phyloP scores from a whole-genome alignment of 2,329 filamentous ascomycete species.

The Paecilomyces niveus region DNA sequence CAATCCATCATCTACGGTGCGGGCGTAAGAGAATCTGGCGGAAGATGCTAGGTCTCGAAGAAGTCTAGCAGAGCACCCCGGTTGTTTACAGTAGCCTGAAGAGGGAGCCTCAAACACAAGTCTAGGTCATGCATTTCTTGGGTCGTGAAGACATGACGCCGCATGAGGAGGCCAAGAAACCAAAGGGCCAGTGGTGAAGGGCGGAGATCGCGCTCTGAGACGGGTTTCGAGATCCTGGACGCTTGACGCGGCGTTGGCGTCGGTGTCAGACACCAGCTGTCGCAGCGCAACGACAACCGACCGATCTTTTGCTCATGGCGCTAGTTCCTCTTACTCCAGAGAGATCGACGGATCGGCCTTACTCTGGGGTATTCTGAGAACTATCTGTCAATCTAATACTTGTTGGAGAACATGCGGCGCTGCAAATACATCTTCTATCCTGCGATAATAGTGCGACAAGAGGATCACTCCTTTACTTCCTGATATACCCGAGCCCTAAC shows the following conservation, averaged over 20 bases:
- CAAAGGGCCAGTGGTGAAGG: not conserved
- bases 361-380: not conserved
- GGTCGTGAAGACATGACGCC: not conserved
- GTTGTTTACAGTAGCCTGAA: not conserved
- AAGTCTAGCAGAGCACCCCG: not conserved
- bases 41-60: not conserved
- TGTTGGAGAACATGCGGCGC: too few species aligned
- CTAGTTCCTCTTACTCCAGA: not conserved
- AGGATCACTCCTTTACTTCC: too few species aligned
- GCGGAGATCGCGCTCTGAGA: not conserved
- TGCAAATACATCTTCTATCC: too few species aligned
- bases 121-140: not conserved
- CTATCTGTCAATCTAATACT: not conserved
- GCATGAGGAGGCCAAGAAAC: not conserved
- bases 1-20: not conserved
- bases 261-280: not conserved
- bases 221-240: not conserved
- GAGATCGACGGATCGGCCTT: not conserved
- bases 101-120: not conserved
- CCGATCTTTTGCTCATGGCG: not conserved
- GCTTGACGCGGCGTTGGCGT: not conserved
- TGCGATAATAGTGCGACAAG: too few species aligned
- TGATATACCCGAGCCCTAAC: too few species aligned
- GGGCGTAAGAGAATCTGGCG: not conserved
- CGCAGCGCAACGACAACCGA: not conserved